Evolutionary conservation across 2,329 filamentous ascomycete genomes (phyloP).

Genomic region (Neopestalotiopsis clavispora): DNA sequence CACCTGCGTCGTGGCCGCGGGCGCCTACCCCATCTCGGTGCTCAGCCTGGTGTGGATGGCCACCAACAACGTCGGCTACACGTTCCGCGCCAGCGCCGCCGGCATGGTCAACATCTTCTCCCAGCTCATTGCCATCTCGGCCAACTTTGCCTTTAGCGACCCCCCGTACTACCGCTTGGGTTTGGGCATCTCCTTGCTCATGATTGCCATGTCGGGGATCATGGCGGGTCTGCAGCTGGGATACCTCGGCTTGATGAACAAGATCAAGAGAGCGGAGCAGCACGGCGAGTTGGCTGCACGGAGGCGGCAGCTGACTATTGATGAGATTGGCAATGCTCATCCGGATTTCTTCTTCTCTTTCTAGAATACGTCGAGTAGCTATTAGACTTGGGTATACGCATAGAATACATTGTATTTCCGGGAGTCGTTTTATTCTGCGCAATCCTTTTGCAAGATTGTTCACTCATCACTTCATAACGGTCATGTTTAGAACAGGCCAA

Average conservation of each 20-base stretch:
- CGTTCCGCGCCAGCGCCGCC: conserved; percentile 22
- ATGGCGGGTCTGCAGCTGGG: conserved; percentile 3
- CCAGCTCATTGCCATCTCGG: conserved; percentile 22
- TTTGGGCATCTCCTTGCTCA: conserved; percentile 13
- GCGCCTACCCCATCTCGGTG: conserved; percentile 27
- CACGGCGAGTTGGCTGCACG: conserved; percentile 7
- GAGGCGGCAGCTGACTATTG: conserved; percentile 12
- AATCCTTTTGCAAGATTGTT: no score
- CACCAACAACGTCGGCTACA: conserved; percentile 32
- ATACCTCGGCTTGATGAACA: conserved; percentile 16
- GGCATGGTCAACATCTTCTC: conserved; percentile 18
- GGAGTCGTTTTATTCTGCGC: no score
- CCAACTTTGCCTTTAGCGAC: conserved; percentile 17
- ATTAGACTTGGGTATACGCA: neutral
- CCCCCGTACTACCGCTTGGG: conserved; percentile 20
- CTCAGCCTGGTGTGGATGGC: conserved; percentile 29
- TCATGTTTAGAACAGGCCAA: no score
- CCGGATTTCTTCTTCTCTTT: conserved; percentile 21
- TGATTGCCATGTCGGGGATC: conserved; percentile 19
- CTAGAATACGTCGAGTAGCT: neutral
- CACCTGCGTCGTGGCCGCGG: conserved; percentile 28
- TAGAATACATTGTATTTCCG: neutral
- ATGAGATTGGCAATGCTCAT: conserved; percentile 20
- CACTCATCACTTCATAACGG: no score
- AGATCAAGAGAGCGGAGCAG: conserved; percentile 16